Evolutionary conservation across 192 early-diverging fungal species (phyloP), one percentile per base, ranked within the genome.

Genomic region (Coemansia sp.): DNA sequence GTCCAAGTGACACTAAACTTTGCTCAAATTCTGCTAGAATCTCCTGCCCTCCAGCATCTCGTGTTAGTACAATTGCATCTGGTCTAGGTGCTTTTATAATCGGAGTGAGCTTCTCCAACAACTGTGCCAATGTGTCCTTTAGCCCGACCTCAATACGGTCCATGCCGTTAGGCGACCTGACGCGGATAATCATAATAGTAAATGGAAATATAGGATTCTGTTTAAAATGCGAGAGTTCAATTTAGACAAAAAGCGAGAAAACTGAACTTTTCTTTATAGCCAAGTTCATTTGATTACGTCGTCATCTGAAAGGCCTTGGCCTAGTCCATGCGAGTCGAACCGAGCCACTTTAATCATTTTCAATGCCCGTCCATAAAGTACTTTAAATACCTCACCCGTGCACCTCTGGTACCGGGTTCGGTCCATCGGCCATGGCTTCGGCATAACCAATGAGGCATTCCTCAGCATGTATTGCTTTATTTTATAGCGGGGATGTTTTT

Each of bases 101-200:
- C 6, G 64, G 63, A 19, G 67, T 70, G 0, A 78, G 70, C 59
- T 39, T 72, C n/a, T 67, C 53, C 6, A 83, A 67, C 59, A 75
- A 55, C 30, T 59, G 46, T 1, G 71, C 69, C 42, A 78, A 51
- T 11, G 69, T 63, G 46, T 74, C 75, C 24, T 65, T 57, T n/a
- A 67, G 54, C 25, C 61, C 69, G 19, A 67, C 68, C 51, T 70
- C 70, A 31, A 82, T 64, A 20, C 81, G 81, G 64, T 68, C 72
- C 72, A 74, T 83, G 62, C 75, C 76, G 8, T 72, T 70, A 32
- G 71, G 76, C 54, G 81, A 67, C 50, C 81, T 68, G 0, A 83
- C 63, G 32, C 81, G 72, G 51, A 83, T 66, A 59, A 83, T 68
- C 79, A 81, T 81, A 52, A 22, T 59, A 25, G 22, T 1, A 22